A percentile compares a stretch with the other conserved stretches of the same genome.
phyloP scores from a whole-genome alignment of 2,329 filamentous ascomycete species.

The Cucurbitaria berberidis region DNA sequence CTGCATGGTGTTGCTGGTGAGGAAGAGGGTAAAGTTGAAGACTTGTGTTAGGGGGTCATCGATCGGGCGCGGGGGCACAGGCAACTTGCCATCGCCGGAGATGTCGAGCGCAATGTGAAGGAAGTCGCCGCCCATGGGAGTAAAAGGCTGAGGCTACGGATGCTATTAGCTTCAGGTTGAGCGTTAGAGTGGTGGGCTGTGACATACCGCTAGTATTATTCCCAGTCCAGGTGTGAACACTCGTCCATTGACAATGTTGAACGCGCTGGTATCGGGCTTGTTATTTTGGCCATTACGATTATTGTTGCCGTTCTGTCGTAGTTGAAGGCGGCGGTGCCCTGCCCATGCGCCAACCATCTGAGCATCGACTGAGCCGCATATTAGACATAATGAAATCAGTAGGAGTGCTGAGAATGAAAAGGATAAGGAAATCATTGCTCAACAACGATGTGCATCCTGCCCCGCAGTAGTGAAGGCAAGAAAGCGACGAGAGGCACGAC shows the following conservation, averaged over 20 bases:
- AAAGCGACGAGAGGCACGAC: slow-evolving; percentile 2
- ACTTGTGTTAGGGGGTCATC: slow-evolving; percentile 63
- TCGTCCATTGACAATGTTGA: slow-evolving; percentile 68
- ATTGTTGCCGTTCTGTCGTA: slow-evolving; percentile 29
- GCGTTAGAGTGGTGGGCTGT: background rate
- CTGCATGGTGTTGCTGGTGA: slow-evolving; percentile 67
- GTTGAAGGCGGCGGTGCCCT: slow-evolving; percentile 6
- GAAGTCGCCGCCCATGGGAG: slow-evolving; percentile 49
- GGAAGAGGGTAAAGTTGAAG: slow-evolving; percentile 70
- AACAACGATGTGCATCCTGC: slow-evolving; percentile 37
- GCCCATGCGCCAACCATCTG: slow-evolving; percentile 39
- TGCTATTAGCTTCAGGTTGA: slow-evolving; percentile 10
- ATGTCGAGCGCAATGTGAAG: slow-evolving; percentile 72
- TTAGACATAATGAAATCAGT: slow-evolving; percentile 23
- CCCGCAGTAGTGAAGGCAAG: slow-evolving; percentile 21
- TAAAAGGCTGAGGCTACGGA: slow-evolving; percentile 44
- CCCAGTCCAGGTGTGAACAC: slow-evolving; percentile 73
- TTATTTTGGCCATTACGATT: slow-evolving; percentile 26
- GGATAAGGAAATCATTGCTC: slow-evolving; percentile 34
- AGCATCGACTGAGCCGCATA: slow-evolving; percentile 25
- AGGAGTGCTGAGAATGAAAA: slow-evolving; percentile 18
- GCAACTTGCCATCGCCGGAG: slow-evolving; percentile 67
- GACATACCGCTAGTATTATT: slow-evolving; percentile 64
- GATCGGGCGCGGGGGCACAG: slow-evolving; percentile 61
- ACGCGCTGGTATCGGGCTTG: slow-evolving; percentile 45